phyloP scores from a whole-genome alignment of 805 yeast genomes.

The Wickerhamomyces subpelliculosus region DNA sequence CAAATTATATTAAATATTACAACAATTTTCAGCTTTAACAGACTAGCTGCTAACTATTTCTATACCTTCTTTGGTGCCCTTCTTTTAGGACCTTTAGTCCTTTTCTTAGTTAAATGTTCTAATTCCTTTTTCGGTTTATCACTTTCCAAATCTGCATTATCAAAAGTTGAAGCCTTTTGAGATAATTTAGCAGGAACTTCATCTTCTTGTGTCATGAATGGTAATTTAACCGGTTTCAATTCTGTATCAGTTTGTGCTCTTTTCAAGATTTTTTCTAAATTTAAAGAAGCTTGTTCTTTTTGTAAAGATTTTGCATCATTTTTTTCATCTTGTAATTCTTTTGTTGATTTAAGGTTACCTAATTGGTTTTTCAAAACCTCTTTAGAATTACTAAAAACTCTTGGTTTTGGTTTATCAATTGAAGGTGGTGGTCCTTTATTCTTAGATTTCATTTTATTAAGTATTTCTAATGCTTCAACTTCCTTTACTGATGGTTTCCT shows the following conservation, averaged over 20 bases:
- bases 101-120: conserved; percentile 24
- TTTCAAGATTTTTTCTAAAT: not conserved
- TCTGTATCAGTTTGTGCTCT: conserved; percentile 12
- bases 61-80: conserved; percentile 22
- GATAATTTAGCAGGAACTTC: not conserved
- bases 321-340: too few relatives aligned
- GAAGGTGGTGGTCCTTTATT: conserved; percentile 2
- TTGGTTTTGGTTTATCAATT: conserved; percentile 11
- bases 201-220: not conserved
- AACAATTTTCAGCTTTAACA: too few relatives aligned
- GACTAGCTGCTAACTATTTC: not conserved
- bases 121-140: conserved; percentile 2
- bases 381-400: conserved; percentile 17
- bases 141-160: conserved; percentile 4
- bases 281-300: not conserved
- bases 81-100: conserved; percentile 31
- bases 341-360: conserved; percentile 8
- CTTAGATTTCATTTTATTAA: conserved; percentile 12
- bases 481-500: conserved; percentile 12
- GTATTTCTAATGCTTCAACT: conserved; percentile 12
- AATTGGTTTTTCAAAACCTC: conserved; percentile 10
- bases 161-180: conserved; percentile 19
- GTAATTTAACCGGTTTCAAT: conserved; percentile 1
- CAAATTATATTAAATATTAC: too few relatives aligned
- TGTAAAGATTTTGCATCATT: too few relatives aligned